These are phyloP conservation scores for Sugiyamaella marilandica DNA, from an alignment of 805 yeast genomes.

Conservation along the genomic window DNA sequence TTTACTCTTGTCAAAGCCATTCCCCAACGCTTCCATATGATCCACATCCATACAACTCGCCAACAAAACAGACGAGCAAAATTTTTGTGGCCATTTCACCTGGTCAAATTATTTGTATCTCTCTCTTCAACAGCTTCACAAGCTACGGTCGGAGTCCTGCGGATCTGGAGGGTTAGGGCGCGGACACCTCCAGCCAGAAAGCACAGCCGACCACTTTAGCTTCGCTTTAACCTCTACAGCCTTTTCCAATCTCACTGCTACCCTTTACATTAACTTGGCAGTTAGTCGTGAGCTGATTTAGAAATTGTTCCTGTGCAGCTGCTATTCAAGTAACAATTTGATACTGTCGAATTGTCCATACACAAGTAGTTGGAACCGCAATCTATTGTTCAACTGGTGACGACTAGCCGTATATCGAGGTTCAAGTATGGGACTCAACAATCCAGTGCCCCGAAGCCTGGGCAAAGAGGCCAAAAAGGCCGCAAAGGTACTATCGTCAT, in stretches of 20 bases:
- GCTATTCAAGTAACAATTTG: too few species aligned
- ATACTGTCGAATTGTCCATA: too few species aligned
- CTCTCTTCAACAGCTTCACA: background rate
- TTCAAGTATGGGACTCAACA: constrained; percentile 56
- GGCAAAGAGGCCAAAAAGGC: constrained; percentile 89
- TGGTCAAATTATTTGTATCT: too few species aligned
- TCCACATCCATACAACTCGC: too few species aligned
- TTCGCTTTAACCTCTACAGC: background rate
- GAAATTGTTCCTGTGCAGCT: background rate
- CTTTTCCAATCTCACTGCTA: background rate
- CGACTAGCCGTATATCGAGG: background rate
- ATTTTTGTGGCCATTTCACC: too few species aligned
- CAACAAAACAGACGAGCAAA: too few species aligned
- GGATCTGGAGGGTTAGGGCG: background rate
- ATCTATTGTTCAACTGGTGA: too few species aligned
- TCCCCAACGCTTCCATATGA: too few species aligned
- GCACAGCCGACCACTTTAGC: background rate
- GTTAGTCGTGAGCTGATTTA: background rate
- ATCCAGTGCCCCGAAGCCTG: constrained; percentile 90
- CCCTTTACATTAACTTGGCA: background rate
- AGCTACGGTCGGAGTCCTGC: background rate
- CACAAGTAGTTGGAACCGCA: too few species aligned
- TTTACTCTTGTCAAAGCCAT: too few species aligned
- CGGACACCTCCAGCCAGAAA: background rate
- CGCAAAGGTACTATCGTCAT: constrained; percentile 83